A percentile compares a stretch with the other conserved stretches of the same genome.
These are phyloP conservation scores for Macrotyloma uniflorum DNA, from an alignment of 306 rosid species.

Conservation along the genomic window DNA sequence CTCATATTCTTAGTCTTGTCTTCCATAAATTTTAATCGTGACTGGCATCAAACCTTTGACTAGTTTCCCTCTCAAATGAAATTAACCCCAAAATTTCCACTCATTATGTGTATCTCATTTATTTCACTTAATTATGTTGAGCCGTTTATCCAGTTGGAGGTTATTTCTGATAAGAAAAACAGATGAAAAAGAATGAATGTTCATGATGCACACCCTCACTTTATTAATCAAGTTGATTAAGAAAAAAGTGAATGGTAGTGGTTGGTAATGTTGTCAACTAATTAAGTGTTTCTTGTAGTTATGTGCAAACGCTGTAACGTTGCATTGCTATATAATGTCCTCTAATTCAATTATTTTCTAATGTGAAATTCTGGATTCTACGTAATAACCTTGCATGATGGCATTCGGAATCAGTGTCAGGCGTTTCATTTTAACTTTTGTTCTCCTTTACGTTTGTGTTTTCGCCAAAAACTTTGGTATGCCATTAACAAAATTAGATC, in stretches of 20 bases:
- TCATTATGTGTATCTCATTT: slow-evolving; percentile 5
- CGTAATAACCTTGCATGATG: slow-evolving; percentile 45
- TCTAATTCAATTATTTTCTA: background rate
- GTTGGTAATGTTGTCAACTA: slow-evolving; percentile 45
- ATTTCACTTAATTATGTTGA: slow-evolving; percentile 16
- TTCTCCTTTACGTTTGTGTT: slow-evolving; percentile 42
- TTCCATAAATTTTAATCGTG: slow-evolving; percentile 31
- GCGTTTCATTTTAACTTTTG: slow-evolving; percentile 47
- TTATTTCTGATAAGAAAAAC: slow-evolving; percentile 31
- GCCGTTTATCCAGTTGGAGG: slow-evolving; percentile 3
- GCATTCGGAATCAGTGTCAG: slow-evolving; percentile 38
- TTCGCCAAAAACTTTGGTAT: slow-evolving; percentile 52
- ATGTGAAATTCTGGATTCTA: background rate
- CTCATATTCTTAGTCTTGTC: slow-evolving; percentile 29
- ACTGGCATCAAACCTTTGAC: background rate
- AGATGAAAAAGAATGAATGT: background rate
- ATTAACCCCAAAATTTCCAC: slow-evolving; percentile 41
- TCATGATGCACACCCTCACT: slow-evolving; percentile 24
- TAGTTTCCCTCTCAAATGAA: slow-evolving; percentile 26
- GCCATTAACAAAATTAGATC: background rate
- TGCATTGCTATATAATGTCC: slow-evolving; percentile 31
- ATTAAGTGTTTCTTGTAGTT: slow-evolving; percentile 30
- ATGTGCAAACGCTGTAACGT: slow-evolving; percentile 8
- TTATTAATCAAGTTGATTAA: slow-evolving; percentile 34
- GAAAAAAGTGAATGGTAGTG: slow-evolving; percentile 32